Evolutionary conservation across 768 basidiomycete species (phyloP).

Genomic region (Suillus tomentosus): DNA sequence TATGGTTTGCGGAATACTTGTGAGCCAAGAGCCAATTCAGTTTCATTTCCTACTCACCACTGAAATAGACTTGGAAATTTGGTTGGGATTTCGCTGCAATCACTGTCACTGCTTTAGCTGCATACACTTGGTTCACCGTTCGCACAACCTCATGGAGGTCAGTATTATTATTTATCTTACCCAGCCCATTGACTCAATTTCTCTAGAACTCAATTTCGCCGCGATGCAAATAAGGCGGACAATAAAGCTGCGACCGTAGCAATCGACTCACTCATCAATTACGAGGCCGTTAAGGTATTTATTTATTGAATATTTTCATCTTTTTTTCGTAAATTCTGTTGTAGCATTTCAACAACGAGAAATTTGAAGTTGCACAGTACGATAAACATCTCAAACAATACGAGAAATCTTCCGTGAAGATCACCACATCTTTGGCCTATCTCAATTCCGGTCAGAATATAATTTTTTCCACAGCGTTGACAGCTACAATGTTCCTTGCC

Average conservation of each 20-base stretch:
- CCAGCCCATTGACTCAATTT: background rate
- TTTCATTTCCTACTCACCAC: conserved; percentile 6
- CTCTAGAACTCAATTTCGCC: conserved; percentile 84
- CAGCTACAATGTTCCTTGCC: conserved; percentile 93
- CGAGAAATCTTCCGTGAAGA: conserved; percentile 91
- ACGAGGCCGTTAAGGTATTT: conserved; percentile 94
- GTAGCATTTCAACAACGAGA: conserved; percentile 97
- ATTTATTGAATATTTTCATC: background rate
- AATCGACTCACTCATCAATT: conserved; percentile 96
- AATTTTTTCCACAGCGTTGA: conserved; percentile 93
- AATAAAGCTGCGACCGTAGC: conserved; percentile 94
- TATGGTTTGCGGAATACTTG: conserved; percentile 96
- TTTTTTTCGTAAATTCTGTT: conserved; percentile 13
- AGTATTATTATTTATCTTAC: conserved; percentile 16
- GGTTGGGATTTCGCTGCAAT: conserved; percentile 97
- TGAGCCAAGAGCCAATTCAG: conserved; percentile 37
- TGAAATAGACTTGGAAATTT: conserved; percentile 86
- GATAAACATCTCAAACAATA: conserved; percentile 86
- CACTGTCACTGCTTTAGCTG: conserved; percentile 78
- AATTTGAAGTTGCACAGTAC: conserved; percentile 87
- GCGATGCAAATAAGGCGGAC: conserved; percentile 94
- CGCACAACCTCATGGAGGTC: conserved; percentile 96
- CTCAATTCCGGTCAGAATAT: conserved; percentile 97
- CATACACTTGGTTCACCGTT: conserved; percentile 97
- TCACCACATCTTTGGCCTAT: conserved; percentile 90